Percentiles rank a stretch among this genome's conserved stretches.
These are phyloP conservation scores for Helicostylum pulchrum DNA, from an alignment of 192 early-diverging fungal species.

Conservation along the genomic window DNA sequence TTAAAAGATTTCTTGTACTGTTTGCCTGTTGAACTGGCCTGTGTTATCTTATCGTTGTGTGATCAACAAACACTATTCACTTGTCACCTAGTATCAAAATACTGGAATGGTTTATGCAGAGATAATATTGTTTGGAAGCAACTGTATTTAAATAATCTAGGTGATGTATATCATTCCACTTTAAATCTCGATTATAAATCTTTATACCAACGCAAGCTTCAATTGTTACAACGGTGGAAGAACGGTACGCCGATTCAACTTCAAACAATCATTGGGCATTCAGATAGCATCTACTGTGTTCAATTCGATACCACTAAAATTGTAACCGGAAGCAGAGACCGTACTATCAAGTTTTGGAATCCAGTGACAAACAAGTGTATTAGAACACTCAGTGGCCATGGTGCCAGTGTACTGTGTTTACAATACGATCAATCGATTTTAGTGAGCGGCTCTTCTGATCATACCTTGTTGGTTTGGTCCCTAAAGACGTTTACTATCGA, in stretches of 20 bases:
- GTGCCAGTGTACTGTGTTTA: constrained; percentile 74
- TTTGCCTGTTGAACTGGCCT: constrained; percentile 19
- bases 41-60: constrained; percentile 14
- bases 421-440: constrained; percentile 78
- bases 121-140: constrained; percentile 24
- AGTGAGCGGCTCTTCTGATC: constrained; percentile 88
- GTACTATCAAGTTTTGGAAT: constrained; percentile 86
- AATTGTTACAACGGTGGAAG: constrained; percentile 17
- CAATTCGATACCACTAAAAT: constrained; percentile 80
- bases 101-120: constrained; percentile 12
- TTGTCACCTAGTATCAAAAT: background rate
- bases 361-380: constrained; percentile 47
- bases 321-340: constrained; percentile 78
- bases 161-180: background rate
- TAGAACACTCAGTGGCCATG: constrained; percentile 67
- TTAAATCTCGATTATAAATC: constrained; percentile 3
- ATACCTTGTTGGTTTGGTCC: constrained; percentile 84
- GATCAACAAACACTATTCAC: constrained; percentile 8
- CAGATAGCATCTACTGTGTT: constrained; percentile 88
- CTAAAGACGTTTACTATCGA: constrained; percentile 49
- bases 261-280: constrained; percentile 46
- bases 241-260: constrained; percentile 3
- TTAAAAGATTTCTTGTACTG: constrained; percentile 16
- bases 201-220: constrained; percentile 6
- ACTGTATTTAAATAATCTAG: background rate